Percentiles rank a stretch among this genome's conserved stretches.
Conservation (phyloP, 148 eudicot genomes). For the Hydrangea macrophylla region DNA sequence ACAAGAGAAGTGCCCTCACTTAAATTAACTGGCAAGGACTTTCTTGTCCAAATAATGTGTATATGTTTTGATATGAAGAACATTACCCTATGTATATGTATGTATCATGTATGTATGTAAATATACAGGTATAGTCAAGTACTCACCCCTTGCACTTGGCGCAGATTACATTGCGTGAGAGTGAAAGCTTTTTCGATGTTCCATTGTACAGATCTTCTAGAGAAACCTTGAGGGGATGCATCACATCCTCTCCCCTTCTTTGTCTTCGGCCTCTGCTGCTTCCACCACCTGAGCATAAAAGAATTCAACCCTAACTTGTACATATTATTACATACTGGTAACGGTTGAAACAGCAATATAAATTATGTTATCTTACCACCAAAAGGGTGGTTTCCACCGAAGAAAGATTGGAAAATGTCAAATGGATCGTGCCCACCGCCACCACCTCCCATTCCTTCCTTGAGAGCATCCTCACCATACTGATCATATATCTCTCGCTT, state of each 20-base stretch:
- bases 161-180: slow-evolving; percentile 49
- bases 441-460: slow-evolving; percentile 58
- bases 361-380: slow-evolving; percentile 28
- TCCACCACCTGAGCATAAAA: slow-evolving; percentile 28
- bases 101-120: too few relatives aligned
- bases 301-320: background rate
- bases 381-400: slow-evolving; percentile 46
- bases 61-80: too few relatives aligned
- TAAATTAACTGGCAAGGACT: too few relatives aligned
- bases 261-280: slow-evolving; percentile 61
- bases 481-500: slow-evolving; percentile 60
- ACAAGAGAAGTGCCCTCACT: too few relatives aligned
- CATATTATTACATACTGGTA: too few relatives aligned
- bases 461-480: slow-evolving; percentile 58
- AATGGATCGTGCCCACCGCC: slow-evolving; percentile 53
- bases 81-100: too few relatives aligned
- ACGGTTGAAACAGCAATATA: background rate
- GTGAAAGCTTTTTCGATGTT: slow-evolving; percentile 46
- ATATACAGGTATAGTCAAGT: background rate
- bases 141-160: slow-evolving; percentile 56
- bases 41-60: too few relatives aligned
- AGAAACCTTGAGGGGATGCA: slow-evolving; percentile 52
- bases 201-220: slow-evolving; percentile 54
- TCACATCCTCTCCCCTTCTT: slow-evolving; percentile 52
- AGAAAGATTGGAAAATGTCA: slow-evolving; percentile 52